Conservation (phyloP, 768 basidiomycete genomes). For the Zangia roseola region DNA sequence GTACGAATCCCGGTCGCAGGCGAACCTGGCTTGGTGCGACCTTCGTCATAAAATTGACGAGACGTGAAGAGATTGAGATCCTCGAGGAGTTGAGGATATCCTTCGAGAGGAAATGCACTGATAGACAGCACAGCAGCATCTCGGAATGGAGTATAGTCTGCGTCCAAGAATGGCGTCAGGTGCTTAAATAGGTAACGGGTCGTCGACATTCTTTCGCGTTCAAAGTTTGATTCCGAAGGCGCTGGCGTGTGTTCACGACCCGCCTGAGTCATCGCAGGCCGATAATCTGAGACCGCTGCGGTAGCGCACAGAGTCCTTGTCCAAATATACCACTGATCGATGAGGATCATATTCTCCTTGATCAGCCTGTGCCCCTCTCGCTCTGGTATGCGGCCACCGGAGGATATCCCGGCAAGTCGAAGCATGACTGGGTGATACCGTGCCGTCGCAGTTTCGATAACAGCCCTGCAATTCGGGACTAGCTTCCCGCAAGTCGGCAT, state of each 20-base stretch:
- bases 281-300: conserved; percentile 61
- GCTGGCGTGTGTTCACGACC: conserved; percentile 68
- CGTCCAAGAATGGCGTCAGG: conserved; percentile 83
- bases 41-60: conserved; percentile 78
- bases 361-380: conserved; percentile 53
- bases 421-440: conserved; percentile 73
- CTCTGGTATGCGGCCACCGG: conserved; percentile 43
- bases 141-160: conserved; percentile 79
- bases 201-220: conserved; percentile 79
- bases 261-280: conserved; percentile 49
- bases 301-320: conserved; percentile 85
- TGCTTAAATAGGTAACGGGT: conserved; percentile 83
- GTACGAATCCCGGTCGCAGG: conserved; percentile 50
- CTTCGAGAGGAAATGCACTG: conserved; percentile 76
- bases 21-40: conserved; percentile 46
- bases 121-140: conserved; percentile 87
- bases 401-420: conserved; percentile 69
- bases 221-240: conserved; percentile 71
- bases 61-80: conserved; percentile 78
- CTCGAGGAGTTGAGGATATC: conserved; percentile 80
- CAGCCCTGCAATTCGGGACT: conserved; percentile 56
- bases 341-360: conserved; percentile 53
- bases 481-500: conserved; percentile 48
- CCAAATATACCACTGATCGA: conserved; percentile 85
- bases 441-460: conserved; percentile 63